phyloP scores from a whole-genome alignment of 139 green algal species.

The Gonium pectorale region DNA sequence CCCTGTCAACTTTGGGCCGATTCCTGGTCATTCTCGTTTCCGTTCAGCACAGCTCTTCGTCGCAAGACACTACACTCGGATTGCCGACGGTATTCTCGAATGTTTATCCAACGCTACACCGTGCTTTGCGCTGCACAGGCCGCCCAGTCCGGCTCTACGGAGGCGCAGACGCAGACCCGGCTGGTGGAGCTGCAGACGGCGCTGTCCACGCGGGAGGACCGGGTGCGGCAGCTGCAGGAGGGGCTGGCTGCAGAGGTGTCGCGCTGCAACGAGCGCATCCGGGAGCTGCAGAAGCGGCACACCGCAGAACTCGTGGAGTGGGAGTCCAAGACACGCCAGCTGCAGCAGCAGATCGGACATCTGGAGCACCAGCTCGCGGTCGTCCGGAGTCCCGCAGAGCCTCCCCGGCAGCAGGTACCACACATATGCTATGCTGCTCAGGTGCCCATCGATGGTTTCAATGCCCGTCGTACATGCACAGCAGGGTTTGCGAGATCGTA shows the following conservation, averaged over 20 bases:
- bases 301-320: neutral
- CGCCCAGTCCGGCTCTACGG: neutral
- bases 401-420: neutral
- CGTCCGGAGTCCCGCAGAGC: neutral
- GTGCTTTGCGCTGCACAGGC: neutral
- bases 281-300: slow-evolving; percentile 1
- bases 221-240: slow-evolving; percentile 7
- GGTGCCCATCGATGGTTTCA: too few relatives aligned
- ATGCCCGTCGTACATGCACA: too few relatives aligned
- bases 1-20: too few relatives aligned
- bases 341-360: neutral
- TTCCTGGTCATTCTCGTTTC: too few relatives aligned
- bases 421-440: too few relatives aligned
- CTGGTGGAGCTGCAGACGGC: slow-evolving; percentile 2
- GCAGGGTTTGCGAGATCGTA: too few relatives aligned
- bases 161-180: neutral
- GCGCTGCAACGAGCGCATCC: neutral
- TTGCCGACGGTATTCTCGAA: too few relatives aligned
- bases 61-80: too few relatives aligned
- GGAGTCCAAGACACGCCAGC: neutral
- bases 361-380: slow-evolving; percentile 1
- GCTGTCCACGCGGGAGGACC: neutral
- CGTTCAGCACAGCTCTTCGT: too few relatives aligned
- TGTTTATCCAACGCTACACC: too few relatives aligned
- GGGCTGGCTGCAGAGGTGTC: neutral